Base-by-base conservation (phyloP, 768 basidiomycete species). In the Lactarius hengduanensis region DNA sequence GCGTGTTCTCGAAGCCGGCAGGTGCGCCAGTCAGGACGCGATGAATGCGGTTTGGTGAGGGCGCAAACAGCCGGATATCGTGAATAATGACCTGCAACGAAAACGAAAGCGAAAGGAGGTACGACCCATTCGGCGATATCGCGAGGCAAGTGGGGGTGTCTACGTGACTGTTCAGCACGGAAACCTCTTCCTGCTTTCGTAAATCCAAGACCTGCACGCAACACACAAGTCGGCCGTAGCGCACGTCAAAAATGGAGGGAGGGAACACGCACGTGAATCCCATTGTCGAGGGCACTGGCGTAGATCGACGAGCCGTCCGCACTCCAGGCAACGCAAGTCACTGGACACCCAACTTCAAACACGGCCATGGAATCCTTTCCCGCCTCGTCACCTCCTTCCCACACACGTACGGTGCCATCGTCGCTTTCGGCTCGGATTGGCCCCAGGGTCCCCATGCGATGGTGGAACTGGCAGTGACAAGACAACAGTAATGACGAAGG, bases 91-190 rank as follows among this genome's bases (percentile, higher is more conserved):
- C 86, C 65, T 92, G 89, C 0, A 93, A 95, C 28, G 95, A 96
- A 72, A 98, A 84, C 1, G 92, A 92, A 26, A 93, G 92, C 0
- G 95, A 93, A 61, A 98, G 88, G 60, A 98, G 84, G 79, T 86
- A 95, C 59, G 86, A 81, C 20, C 93, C 92, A 65, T 89, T 89
- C 0, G 97, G 96, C 2, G 96, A 98, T 63, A 98, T 83, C 0
- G 92, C 79, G n/a, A 99, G 83, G 3, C 95, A 95, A 2, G 94
- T 92, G 3, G 96, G 94, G 1, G 96, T 98, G 74, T 98, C 97
- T 13, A 84, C 86, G 76, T 98, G 96, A 15, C 94, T 95, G 30
- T 81, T 77, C 5, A 98, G 85, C 15, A 88, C 80, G 73, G 91
- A 94, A 2, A 95, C 84, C 72, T 94, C 83, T 67, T 89, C 85